Evolutionary conservation across 768 basidiomycete genomes (phyloP).

Genomic region (Chlorophyllum brunneum): DNA sequence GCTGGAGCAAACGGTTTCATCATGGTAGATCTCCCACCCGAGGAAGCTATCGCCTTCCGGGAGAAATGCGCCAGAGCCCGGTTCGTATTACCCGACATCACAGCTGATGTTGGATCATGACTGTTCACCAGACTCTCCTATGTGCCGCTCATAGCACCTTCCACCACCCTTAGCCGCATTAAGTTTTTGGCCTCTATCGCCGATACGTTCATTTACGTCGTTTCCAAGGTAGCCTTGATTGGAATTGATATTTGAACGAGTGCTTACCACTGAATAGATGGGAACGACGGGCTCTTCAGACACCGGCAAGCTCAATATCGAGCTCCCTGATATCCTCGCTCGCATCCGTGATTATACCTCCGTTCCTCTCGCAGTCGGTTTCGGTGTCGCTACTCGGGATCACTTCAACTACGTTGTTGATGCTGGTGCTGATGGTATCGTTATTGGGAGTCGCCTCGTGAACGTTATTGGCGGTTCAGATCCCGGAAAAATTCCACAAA

Average conservation of each 20-base stretch:
- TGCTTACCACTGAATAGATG: slow-evolving; percentile 51
- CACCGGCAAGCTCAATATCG: slow-evolving; percentile 61
- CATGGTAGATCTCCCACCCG: slow-evolving; percentile 95
- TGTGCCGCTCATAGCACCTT: slow-evolving; percentile 93
- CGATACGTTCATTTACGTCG: slow-evolving; percentile 96
- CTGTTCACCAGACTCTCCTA: slow-evolving; percentile 70
- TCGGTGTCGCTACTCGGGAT: slow-evolving; percentile 86
- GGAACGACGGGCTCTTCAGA: slow-evolving; percentile 94
- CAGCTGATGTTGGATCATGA: slow-evolving; percentile 1
- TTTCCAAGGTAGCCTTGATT: slow-evolving; percentile 92
- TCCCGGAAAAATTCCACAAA: slow-evolving; percentile 40
- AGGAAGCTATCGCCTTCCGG: slow-evolving; percentile 90
- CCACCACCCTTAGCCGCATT: slow-evolving; percentile 83
- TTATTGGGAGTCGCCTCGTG: slow-evolving; percentile 87
- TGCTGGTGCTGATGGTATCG: slow-evolving; percentile 93
- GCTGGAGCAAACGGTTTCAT: slow-evolving; percentile 98
- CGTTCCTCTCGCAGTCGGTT: slow-evolving; percentile 91
- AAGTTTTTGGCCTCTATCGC: slow-evolving; percentile 91
- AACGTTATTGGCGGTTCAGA: slow-evolving; percentile 69
- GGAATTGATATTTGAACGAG: slow-evolving; percentile 9
- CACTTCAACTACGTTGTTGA: slow-evolving; percentile 86
- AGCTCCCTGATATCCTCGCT: slow-evolving; percentile 78
- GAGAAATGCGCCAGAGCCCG: slow-evolving; percentile 77
- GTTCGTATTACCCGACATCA: slow-evolving; percentile 43
- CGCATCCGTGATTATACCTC: slow-evolving; percentile 77